phyloP scores from a whole-genome alignment of 306 rosid genomes.

The Medicago arabica region DNA sequence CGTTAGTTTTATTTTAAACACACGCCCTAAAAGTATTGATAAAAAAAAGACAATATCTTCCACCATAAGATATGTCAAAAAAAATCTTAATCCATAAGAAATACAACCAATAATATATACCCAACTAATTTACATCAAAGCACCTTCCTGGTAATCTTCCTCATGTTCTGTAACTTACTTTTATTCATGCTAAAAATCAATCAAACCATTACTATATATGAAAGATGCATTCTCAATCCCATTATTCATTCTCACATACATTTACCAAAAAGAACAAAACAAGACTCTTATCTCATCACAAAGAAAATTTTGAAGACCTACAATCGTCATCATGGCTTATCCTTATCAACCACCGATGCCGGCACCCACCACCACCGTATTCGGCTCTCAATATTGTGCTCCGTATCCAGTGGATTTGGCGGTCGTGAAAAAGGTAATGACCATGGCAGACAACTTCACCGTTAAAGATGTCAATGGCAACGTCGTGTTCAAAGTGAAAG shows the following conservation, averaged over 20 bases:
- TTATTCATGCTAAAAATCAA: not conserved
- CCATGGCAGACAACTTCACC: slow-evolving; percentile 43
- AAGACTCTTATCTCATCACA: not conserved
- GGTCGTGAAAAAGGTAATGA: slow-evolving; percentile 48
- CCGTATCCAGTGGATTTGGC: slow-evolving; percentile 51
- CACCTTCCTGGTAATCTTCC: not conserved
- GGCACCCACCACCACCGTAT: slow-evolving; percentile 28
- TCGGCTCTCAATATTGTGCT: slow-evolving; percentile 53
- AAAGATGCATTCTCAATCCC: not conserved
- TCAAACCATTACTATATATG: not conserved
- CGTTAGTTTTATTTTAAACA: too few relatives aligned
- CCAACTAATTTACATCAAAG: not conserved
- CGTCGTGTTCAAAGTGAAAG: slow-evolving; percentile 55
- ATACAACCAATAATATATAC: not conserved
- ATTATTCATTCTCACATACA: not conserved
- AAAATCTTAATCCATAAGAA: not conserved
- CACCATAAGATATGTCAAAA: not conserved
- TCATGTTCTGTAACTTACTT: not conserved
- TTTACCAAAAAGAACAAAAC: not conserved
- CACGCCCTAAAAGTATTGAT: too few relatives aligned
- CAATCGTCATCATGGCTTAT: slow-evolving; percentile 18
- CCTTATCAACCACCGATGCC: slow-evolving; percentile 24
- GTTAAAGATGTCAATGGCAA: slow-evolving; percentile 58
- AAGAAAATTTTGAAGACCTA: not conserved
- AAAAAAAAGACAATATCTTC: too few relatives aligned